These are phyloP conservation scores for Metarhizium brunneum DNA, from an alignment of 2,329 filamentous ascomycete genomes.

Conservation along the genomic window DNA sequence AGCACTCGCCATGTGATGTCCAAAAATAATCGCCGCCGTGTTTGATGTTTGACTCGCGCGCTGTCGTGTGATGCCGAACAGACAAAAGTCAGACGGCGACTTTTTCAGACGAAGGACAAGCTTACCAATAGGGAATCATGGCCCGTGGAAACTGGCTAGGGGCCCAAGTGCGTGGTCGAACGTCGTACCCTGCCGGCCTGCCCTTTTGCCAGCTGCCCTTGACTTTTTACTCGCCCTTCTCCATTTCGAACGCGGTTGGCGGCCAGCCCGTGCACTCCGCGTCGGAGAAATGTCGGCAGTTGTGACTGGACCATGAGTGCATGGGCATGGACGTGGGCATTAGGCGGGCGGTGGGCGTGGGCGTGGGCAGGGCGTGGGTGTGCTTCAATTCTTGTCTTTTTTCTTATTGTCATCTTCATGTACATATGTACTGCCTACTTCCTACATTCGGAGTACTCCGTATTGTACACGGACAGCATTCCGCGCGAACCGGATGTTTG, in stretches of 20 bases:
- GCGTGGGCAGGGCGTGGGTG: neutral
- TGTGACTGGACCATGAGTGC: neutral
- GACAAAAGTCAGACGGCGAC: no score
- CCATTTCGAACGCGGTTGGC: neutral
- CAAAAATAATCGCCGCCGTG: constrained; percentile 1
- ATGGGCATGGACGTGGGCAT: no score
- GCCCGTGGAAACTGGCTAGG: neutral
- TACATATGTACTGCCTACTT: no score
- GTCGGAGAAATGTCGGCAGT: neutral
- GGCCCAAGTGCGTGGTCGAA: neutral
- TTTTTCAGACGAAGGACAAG: neutral
- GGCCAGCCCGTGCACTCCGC: neutral
- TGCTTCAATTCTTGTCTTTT: neutral
- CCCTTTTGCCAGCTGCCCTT: neutral
- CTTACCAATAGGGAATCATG: neutral
- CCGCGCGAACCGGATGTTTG: neutral
- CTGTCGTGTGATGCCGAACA: neutral
- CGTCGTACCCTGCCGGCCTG: neutral
- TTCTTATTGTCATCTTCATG: neutral
- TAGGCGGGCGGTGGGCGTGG: no score
- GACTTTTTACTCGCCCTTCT: neutral
- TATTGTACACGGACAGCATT: neutral
- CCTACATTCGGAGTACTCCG: neutral
- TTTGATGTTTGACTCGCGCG: constrained; percentile 1
- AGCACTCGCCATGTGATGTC: neutral